Conservation (phyloP, 371 early-diverging fungal species). For the Ordospora colligata region DNA sequence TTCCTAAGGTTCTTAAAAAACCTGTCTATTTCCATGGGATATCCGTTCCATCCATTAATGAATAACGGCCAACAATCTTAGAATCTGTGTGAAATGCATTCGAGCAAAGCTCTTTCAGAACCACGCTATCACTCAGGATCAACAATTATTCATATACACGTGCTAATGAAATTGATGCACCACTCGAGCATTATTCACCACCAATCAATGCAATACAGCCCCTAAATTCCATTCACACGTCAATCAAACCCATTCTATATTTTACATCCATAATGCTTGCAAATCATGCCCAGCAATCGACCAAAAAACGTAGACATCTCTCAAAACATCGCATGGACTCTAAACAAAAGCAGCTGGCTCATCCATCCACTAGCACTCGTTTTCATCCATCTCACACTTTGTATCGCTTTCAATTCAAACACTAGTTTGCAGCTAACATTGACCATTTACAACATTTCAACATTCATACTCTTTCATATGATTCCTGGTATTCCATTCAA, state of each 20-base stretch:
- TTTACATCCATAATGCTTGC: background rate
- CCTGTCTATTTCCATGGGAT: conserved; percentile 2
- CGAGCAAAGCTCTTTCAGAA: no score
- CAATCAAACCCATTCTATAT: background rate
- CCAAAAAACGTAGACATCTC: conserved; percentile 39
- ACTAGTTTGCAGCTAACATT: conserved; percentile 51
- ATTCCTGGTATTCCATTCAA: conserved; percentile 62
- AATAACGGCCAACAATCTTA: background rate
- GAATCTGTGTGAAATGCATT: no score
- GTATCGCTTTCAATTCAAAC: conserved; percentile 28
- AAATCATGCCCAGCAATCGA: background rate
- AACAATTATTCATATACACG: no score
- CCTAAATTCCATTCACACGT: background rate
- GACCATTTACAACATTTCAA: conserved; percentile 57
- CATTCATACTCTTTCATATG: conserved; percentile 62
- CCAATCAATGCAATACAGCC: background rate
- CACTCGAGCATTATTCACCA: background rate
- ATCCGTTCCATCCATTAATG: conserved; percentile 1
- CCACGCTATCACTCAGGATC: no score
- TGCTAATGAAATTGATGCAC: background rate
- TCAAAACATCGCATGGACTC: conserved; percentile 56
- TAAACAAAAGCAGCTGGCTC: conserved; percentile 51
- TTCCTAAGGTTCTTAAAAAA: background rate
- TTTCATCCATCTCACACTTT: conserved; percentile 18
- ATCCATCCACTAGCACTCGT: conserved; percentile 46